Conservation (phyloP, 1,284 basidiomycete genomes). For the Ustilago sp. region DNA sequence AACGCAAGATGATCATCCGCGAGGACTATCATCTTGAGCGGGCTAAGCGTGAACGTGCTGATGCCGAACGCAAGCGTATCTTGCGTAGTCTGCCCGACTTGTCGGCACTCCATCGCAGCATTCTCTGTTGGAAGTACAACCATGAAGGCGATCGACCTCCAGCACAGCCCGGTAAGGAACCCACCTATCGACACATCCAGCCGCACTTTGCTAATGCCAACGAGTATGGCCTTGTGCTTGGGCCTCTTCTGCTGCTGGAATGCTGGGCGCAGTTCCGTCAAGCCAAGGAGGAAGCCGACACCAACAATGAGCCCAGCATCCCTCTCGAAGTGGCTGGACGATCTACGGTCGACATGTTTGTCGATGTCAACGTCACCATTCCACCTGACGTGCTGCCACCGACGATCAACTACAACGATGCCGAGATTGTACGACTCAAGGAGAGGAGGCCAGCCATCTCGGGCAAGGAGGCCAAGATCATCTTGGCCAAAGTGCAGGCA, state of each 20-base stretch:
- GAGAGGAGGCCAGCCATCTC: slow-evolving; percentile 85
- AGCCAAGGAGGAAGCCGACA: slow-evolving; percentile 76
- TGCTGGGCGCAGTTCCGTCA: slow-evolving; percentile 89
- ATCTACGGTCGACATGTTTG: slow-evolving; percentile 53
- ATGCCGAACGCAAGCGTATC: slow-evolving; percentile 71
- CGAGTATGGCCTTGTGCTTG: slow-evolving; percentile 82
- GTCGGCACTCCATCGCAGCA: slow-evolving; percentile 80
- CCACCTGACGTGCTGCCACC: slow-evolving; percentile 36
- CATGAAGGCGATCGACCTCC: slow-evolving; percentile 74
- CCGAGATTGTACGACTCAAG: slow-evolving; percentile 78
- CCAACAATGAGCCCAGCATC: slow-evolving; percentile 59
- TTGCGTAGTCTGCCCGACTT: slow-evolving; percentile 86
- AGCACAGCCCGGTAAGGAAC: slow-evolving; percentile 72
- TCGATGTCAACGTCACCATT: slow-evolving; percentile 53
- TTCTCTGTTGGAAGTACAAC: slow-evolving; percentile 88
- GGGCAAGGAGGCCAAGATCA: slow-evolving; percentile 71
- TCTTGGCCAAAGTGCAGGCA: slow-evolving; percentile 82
- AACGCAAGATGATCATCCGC: slow-evolving; percentile 79
- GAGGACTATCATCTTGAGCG: slow-evolving; percentile 71
- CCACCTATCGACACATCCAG: slow-evolving; percentile 70
- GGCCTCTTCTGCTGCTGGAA: slow-evolving; percentile 89
- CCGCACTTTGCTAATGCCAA: slow-evolving; percentile 77
- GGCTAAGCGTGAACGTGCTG: slow-evolving; percentile 47
- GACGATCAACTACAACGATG: slow-evolving; percentile 39
- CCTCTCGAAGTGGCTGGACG: slow-evolving; percentile 51